phyloP scores from a whole-genome alignment of 306 rosid species.

The Glycine soja region DNA sequence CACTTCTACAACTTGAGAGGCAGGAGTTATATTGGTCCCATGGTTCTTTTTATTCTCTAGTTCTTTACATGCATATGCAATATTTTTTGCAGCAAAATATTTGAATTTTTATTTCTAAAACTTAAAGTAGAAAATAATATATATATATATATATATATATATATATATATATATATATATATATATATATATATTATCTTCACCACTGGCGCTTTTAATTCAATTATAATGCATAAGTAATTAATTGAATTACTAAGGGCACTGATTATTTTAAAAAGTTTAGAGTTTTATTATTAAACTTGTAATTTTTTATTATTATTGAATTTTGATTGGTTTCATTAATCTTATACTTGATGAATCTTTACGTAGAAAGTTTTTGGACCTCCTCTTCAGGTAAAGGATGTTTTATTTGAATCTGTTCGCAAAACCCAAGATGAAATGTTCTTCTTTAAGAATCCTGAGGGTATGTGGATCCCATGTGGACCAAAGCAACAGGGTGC shows the following conservation, averaged over 20 bases:
- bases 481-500: conserved; percentile 89
- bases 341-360: conserved; percentile 16
- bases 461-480: conserved; percentile 88
- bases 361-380: background rate
- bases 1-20: conserved; percentile 15
- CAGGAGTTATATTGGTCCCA: conserved; percentile 7
- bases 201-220: no score
- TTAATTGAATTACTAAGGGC: no score
- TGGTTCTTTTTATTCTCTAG: background rate
- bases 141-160: no score
- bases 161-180: no score
- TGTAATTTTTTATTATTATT: no score
- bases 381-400: conserved; percentile 77
- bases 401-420: conserved; percentile 95
- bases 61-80: background rate
- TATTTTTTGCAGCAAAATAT: background rate
- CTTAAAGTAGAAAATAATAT: background rate
- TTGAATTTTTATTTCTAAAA: background rate
- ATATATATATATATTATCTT: no score
- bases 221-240: no score
- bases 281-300: no score
- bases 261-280: no score
- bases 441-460: conserved; percentile 75
- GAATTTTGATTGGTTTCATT: conserved; percentile 33
- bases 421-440: conserved; percentile 99